phyloP scores from a whole-genome alignment of 2,329 filamentous ascomycete species.

The Penicillium sclerotiorum region DNA sequence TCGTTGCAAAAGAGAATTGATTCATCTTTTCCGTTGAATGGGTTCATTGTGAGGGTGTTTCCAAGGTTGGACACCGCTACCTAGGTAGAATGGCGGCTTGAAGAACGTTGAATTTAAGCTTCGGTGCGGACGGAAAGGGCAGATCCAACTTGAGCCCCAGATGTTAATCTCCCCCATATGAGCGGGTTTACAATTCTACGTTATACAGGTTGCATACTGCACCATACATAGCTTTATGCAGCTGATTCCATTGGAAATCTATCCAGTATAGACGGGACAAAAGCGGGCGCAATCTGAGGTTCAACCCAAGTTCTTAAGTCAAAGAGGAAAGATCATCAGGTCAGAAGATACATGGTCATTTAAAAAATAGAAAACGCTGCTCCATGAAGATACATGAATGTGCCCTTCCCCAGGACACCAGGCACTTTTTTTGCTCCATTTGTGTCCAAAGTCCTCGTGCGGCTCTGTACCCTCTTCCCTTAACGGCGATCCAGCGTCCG shows the following conservation, averaged over 20 bases:
- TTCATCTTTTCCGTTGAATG: not conserved
- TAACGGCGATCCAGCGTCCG: constrained; percentile 46
- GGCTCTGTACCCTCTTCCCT: constrained; percentile 16
- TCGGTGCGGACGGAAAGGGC: not conserved
- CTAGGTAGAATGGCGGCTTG: too few relatives aligned
- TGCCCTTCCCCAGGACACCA: constrained; percentile 9
- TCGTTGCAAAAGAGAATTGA: constrained; percentile 56
- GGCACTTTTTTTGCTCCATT: constrained; percentile 12
- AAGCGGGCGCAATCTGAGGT: not conserved
- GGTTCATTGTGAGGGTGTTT: not conserved
- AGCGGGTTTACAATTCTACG: too few relatives aligned
- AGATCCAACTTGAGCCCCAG: not conserved
- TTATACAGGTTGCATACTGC: too few relatives aligned
- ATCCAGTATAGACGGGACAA: not conserved
- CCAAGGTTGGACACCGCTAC: too few relatives aligned
- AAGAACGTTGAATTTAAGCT: not conserved
- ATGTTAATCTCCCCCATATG: too few relatives aligned
- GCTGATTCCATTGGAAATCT: not conserved
- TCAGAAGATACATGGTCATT: constrained; percentile 18
- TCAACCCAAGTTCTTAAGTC: not conserved
- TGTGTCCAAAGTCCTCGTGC: constrained; percentile 8
- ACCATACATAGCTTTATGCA: not conserved
- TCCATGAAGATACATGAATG: constrained; percentile 16
- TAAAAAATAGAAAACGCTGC: constrained; percentile 13
- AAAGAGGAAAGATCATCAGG: constrained; percentile 5